Percentiles rank a stretch among this genome's conserved stretches.
These are phyloP conservation scores for Dioscorea alata DNA, from an alignment of 106 monocot species.

Conservation along the genomic window DNA sequence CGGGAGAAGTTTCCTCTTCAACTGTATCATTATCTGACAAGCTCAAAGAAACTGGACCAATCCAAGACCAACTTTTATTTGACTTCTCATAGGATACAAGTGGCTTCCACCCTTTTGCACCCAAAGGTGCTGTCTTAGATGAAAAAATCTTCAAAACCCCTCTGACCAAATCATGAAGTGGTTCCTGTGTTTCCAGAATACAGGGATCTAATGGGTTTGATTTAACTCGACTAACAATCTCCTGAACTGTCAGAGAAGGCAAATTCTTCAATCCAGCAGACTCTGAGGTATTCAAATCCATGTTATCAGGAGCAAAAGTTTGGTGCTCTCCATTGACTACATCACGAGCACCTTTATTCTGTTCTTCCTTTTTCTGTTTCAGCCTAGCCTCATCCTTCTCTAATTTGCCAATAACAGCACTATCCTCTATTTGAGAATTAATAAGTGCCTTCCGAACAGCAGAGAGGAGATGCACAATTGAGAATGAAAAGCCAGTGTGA, in stretches of 20 bases:
- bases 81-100: slow-evolving; percentile 71
- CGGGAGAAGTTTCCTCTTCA: slow-evolving; percentile 88
- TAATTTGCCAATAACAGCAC: slow-evolving; percentile 6
- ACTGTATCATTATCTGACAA: slow-evolving; percentile 32
- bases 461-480: slow-evolving; percentile 88
- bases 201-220: slow-evolving; percentile 88
- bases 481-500: slow-evolving; percentile 93
- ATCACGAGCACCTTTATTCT: slow-evolving; percentile 7
- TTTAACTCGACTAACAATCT: slow-evolving; percentile 66
- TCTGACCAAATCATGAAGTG: slow-evolving; percentile 86
- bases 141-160: slow-evolving; percentile 88
- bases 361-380: slow-evolving; percentile 13
- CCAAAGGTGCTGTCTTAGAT: slow-evolving; percentile 89
- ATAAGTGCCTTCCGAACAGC: slow-evolving; percentile 78
- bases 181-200: slow-evolving; percentile 92
- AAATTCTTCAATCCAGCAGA: slow-evolving; percentile 19
- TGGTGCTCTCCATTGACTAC: slow-evolving; percentile 6
- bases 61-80: slow-evolving; percentile 83
- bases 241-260: slow-evolving; percentile 76
- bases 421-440: slow-evolving; percentile 44
- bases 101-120: slow-evolving; percentile 87
- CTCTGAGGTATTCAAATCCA: slow-evolving; percentile 21
- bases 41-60: slow-evolving; percentile 44
- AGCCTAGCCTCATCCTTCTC: slow-evolving; percentile 12
- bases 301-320: slow-evolving; percentile 14